phyloP scores from a whole-genome alignment of 495 filamentous ascomycete species.

The Penicillium parvum region DNA sequence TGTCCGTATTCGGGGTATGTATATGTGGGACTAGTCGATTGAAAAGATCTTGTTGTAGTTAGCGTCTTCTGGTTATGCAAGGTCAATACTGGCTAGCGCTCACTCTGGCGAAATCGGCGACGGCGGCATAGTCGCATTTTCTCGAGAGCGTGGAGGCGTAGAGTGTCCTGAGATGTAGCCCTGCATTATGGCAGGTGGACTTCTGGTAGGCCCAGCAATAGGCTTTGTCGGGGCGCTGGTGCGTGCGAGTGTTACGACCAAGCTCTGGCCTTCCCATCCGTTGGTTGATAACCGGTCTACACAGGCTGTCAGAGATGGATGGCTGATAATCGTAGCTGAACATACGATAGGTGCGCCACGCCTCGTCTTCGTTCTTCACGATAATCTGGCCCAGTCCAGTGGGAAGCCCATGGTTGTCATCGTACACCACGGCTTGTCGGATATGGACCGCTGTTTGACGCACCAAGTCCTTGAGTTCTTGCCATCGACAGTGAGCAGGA shows the following conservation, averaged over 20 bases:
- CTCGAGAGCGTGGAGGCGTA: conserved; percentile 29
- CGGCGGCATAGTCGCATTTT: conserved; percentile 30
- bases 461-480: conserved; percentile 46
- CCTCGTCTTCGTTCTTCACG: conserved; percentile 46
- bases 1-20: conserved; percentile 28
- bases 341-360: conserved; percentile 46
- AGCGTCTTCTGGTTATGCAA: neutral
- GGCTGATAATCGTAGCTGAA: conserved; percentile 1
- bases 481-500: conserved; percentile 46
- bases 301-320: conserved; percentile 6
- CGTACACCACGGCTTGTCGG: conserved; percentile 46
- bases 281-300: conserved; percentile 40
- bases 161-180: conserved; percentile 33
- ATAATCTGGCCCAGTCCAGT: conserved; percentile 47
- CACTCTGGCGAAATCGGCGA: conserved; percentile 41
- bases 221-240: conserved; percentile 41
- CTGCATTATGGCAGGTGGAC: conserved; percentile 29
- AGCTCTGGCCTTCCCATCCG: conserved; percentile 44
- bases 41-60: conserved; percentile 21
- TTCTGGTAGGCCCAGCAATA: conserved; percentile 43
- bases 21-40: conserved; percentile 24
- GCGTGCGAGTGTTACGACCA: conserved; percentile 43
- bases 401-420: conserved; percentile 43
- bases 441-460: conserved; percentile 46
- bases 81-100: conserved; percentile 3